Evolutionary conservation across 495 filamentous ascomycete genomes (phyloP), one percentile per base, ranked within the genome.

Genomic region (Penicillium alfredii): DNA sequence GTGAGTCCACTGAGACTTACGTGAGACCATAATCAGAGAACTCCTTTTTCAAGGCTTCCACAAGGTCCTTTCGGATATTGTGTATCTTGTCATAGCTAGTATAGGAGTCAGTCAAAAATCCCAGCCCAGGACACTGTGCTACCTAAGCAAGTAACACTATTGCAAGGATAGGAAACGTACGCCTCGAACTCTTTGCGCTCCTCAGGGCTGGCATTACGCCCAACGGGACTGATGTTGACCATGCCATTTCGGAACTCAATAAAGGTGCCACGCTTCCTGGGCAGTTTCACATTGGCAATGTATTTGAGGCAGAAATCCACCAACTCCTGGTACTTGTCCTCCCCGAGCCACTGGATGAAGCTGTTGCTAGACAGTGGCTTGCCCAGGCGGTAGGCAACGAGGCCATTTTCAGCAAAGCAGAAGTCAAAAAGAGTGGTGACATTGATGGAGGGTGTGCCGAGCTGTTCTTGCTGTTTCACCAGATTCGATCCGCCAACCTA

Each of bases 231-330:
- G 45, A 98, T 69, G 48, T 98, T 98, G 61, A 98, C 77, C 92
- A 97, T 97, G 59, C 92, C 92, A 56, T 90, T 94, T 41, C 71
- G 76, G 72, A 94, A 98, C 71, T 98, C 92, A 41, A 98, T 66
- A 57, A 98, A 98, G 19, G 92, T 98, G 46, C 92, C 92, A 29
- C 90, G 74, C 79, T 93, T 97, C 62, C 87, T 64, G 24, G 90
- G 92, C 10, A 71, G 38, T 49, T 93, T 85, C 21, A 94, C 62
- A 55, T 94, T 86, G 44, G 88, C 84, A 44, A 98, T 77, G 59
- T 94, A 93, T 61, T 81, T 84, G 57, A 97, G 73, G 43, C 82
- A 74, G 67, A 89, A 98, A 45, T 77, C 81, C 9, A 84, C 87
- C 38, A 98, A 67, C 49, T 80, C 66, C 76, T 96, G 88, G 69